These are phyloP conservation scores for Raffaelea arxii DNA, from an alignment of 2,329 filamentous ascomycete species.

Conservation along the genomic window DNA sequence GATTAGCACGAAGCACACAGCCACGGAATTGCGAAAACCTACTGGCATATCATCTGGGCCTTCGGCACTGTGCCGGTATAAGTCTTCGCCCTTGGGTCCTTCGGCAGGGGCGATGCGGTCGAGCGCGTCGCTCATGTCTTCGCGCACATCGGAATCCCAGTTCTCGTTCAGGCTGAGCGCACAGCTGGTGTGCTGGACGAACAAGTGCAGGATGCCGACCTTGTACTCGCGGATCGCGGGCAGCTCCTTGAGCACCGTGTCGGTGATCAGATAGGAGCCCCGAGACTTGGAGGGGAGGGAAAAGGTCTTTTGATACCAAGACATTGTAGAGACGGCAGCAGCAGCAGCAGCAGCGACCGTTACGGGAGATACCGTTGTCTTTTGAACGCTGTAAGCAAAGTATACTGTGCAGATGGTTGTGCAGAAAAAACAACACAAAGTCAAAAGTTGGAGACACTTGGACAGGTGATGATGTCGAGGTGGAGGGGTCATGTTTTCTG, in stretches of 20 bases:
- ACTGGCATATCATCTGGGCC: slow-evolving; percentile 92
- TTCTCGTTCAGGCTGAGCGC: slow-evolving; percentile 92
- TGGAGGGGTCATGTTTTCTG: background rate
- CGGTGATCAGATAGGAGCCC: slow-evolving; percentile 84
- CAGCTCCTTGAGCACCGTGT: slow-evolving; percentile 58
- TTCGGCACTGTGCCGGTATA: slow-evolving; percentile 81
- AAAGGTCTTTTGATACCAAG: slow-evolving; percentile 80
- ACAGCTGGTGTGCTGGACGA: slow-evolving; percentile 91
- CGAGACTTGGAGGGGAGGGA: slow-evolving; percentile 65
- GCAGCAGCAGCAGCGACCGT: slow-evolving; percentile 3
- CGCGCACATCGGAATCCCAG: slow-evolving; percentile 72
- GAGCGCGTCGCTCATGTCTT: slow-evolving; percentile 88
- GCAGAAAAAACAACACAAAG: too few relatives aligned
- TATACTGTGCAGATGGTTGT: too few relatives aligned
- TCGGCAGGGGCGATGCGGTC: slow-evolving; percentile 77
- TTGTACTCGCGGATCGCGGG: slow-evolving; percentile 80
- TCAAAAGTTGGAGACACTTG: too few relatives aligned
- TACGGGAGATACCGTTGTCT: background rate
- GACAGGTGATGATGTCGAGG: background rate
- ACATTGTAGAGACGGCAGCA: slow-evolving; percentile 36
- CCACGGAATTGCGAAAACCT: background rate
- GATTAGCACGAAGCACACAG: background rate
- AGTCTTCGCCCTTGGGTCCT: slow-evolving; percentile 58
- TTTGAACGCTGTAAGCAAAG: too few relatives aligned
- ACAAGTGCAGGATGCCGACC: slow-evolving; percentile 77